Conservation (phyloP, 2,329 filamentous ascomycete genomes). For the Talaromyces sp. region DNA sequence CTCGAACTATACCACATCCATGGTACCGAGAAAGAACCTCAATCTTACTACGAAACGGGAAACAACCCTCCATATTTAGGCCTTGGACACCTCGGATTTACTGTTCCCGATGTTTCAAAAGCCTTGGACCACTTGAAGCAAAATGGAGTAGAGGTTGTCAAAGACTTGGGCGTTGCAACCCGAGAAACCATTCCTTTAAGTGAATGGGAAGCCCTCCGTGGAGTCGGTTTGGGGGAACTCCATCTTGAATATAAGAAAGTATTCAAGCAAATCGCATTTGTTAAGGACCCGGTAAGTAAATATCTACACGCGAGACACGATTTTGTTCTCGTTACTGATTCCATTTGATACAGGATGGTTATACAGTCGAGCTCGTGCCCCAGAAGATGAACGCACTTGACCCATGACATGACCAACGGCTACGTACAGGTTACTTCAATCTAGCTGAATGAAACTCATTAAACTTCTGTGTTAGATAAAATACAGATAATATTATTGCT, state of each 20-base stretch:
- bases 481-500: too few species aligned
- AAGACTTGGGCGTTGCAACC: conserved; percentile 28
- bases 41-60: conserved; percentile 22
- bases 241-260: conserved; percentile 30
- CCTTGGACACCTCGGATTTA: conserved; percentile 36
- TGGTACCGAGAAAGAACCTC: conserved; percentile 24
- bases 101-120: conserved; percentile 31
- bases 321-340: too few species aligned
- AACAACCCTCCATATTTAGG: conserved; percentile 32
- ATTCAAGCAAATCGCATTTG: conserved; percentile 34
- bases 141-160: conserved; percentile 28
- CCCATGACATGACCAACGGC: too few species aligned
- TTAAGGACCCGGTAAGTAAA: conserved; percentile 34
- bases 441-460: too few species aligned
- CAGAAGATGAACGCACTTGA: too few species aligned
- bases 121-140: conserved; percentile 26
- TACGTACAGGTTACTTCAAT: too few species aligned
- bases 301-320: too few species aligned
- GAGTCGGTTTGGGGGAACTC: conserved; percentile 28
- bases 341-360: too few species aligned
- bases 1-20: conserved; percentile 36
- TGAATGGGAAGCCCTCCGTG: conserved; percentile 28
- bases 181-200: conserved; percentile 28
- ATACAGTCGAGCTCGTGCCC: too few species aligned
- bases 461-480: too few species aligned